A percentile compares a stretch with the other conserved stretches of the same genome.
These are phyloP conservation scores for Cercospora berteroae DNA, from an alignment of 2,329 filamentous ascomycete species.

Conservation along the genomic window DNA sequence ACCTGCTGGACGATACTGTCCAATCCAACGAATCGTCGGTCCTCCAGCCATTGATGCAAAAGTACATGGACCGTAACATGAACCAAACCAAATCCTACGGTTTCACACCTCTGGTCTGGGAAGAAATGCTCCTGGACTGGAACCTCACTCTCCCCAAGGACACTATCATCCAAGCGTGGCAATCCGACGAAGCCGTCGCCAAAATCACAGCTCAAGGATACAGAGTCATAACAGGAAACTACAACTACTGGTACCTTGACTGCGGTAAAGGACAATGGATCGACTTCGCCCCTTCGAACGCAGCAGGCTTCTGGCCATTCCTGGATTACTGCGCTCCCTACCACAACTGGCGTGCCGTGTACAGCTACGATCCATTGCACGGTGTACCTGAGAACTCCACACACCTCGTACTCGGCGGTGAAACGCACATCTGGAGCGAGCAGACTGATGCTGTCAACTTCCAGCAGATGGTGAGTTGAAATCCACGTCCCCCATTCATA, in stretches of 20 bases:
- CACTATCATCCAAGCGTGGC: conserved; percentile 77
- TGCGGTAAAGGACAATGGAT: conserved; percentile 80
- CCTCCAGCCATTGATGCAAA: conserved; percentile 72
- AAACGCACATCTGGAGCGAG: conserved; percentile 79
- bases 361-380: conserved; percentile 71
- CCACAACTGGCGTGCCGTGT: conserved; percentile 80
- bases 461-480: conserved; percentile 56
- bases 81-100: conserved; percentile 59
- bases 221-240: conserved; percentile 72
- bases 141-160: conserved; percentile 69
- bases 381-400: conserved; percentile 61
- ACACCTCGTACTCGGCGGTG: conserved; percentile 73
- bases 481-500: not conserved
- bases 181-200: conserved; percentile 61
- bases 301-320: conserved; percentile 63
- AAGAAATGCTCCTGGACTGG: conserved; percentile 79
- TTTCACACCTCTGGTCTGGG: conserved; percentile 77
- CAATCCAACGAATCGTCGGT: conserved; percentile 62
- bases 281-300: conserved; percentile 60
- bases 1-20: conserved; percentile 70
- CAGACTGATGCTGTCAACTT: conserved; percentile 72
- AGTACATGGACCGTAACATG: conserved; percentile 71
- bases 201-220: conserved; percentile 62
- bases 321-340: conserved; percentile 75
- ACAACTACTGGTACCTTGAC: conserved; percentile 73